Conservation (phyloP, 257 asterid genomes). For the Datura wrightii region DNA sequence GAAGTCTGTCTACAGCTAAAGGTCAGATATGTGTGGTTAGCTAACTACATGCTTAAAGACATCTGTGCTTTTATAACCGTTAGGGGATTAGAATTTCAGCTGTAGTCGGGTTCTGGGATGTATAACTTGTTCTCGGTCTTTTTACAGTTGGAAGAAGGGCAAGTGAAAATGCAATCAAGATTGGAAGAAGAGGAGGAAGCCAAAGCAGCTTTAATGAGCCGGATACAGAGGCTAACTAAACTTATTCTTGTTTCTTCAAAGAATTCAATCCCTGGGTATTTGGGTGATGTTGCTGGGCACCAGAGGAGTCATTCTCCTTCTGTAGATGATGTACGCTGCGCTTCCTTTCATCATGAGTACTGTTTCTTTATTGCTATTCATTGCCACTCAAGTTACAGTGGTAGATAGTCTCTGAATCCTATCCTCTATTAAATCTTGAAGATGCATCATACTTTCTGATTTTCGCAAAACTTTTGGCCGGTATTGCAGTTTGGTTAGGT, state of each 20-base stretch:
- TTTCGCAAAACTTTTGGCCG: not conserved
- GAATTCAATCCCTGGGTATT: conserved; percentile 67
- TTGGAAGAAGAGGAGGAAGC: conserved; percentile 99
- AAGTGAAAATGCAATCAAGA: conserved; percentile 97
- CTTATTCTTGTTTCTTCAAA: conserved; percentile 96
- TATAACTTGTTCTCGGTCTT: conserved; percentile 5
- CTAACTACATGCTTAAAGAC: conserved; percentile 14
- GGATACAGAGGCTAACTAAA: conserved; percentile 97
- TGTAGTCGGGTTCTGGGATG: not conserved
- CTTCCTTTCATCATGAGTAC: conserved; percentile 28
- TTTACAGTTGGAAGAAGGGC: conserved; percentile 95
- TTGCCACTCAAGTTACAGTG: not conserved
- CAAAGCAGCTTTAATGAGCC: conserved; percentile 95
- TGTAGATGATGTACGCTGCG: conserved; percentile 76
- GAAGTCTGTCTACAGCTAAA: not conserved
- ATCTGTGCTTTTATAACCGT: not conserved
- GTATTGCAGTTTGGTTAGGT: not conserved
- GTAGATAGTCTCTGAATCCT: not conserved
- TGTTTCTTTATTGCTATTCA: not conserved
- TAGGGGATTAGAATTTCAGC: conserved; percentile 21
- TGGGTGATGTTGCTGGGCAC: conserved; percentile 63
- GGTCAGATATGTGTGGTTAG: not conserved
- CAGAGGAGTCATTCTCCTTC: conserved; percentile 66
- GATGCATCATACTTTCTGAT: conserved; percentile 9
- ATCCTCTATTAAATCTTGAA: not conserved